Percentiles rank a stretch among this genome's conserved stretches.
Conservation (phyloP, 1,139 yeast genomes). For the Hemisphaericaspora subhashii region DNA sequence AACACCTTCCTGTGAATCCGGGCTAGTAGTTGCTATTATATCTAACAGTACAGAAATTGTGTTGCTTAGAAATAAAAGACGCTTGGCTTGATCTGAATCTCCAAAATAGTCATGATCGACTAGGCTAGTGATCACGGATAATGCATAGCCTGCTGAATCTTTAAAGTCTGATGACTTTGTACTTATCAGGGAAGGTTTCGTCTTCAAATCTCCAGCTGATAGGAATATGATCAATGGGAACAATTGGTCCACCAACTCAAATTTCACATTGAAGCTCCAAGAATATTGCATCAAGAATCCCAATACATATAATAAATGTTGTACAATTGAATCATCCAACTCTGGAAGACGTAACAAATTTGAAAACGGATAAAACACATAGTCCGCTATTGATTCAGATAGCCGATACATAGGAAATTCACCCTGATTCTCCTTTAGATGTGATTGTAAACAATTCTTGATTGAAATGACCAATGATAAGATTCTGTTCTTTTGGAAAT, state of each 20-base stretch:
- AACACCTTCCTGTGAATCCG: slow-evolving; percentile 12
- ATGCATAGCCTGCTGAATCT: slow-evolving; percentile 15
- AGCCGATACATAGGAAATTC: slow-evolving; percentile 22
- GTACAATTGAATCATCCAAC: slow-evolving; percentile 22
- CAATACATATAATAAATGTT: slow-evolving; percentile 28
- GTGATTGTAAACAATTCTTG: slow-evolving; percentile 16
- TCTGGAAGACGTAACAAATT: slow-evolving; percentile 29
- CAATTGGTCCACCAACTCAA: slow-evolving; percentile 34
- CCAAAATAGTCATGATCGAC: slow-evolving; percentile 20
- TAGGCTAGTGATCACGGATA: slow-evolving; percentile 4
- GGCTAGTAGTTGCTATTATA: slow-evolving; percentile 13
- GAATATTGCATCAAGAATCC: slow-evolving; percentile 28
- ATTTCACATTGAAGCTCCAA: slow-evolving; percentile 33
- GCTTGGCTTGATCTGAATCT: slow-evolving; percentile 12
- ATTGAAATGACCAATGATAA: slow-evolving; percentile 14
- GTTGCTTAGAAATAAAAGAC: slow-evolving; percentile 29
- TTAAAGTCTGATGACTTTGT: slow-evolving; percentile 20
- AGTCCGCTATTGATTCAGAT: slow-evolving; percentile 39
- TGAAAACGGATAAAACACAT: slow-evolving; percentile 43
- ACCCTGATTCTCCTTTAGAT: slow-evolving; percentile 15
- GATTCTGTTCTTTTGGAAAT: slow-evolving; percentile 15
- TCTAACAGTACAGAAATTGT: slow-evolving; percentile 25
- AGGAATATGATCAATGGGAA: slow-evolving; percentile 35
- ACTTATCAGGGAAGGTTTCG: slow-evolving; percentile 2
- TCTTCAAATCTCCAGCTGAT: slow-evolving; percentile 11